A percentile compares a stretch with the other conserved stretches of the same genome.
These are phyloP conservation scores for Hypoxylon sp. DNA, from an alignment of 2,329 filamentous ascomycete species.

Conservation along the genomic window DNA sequence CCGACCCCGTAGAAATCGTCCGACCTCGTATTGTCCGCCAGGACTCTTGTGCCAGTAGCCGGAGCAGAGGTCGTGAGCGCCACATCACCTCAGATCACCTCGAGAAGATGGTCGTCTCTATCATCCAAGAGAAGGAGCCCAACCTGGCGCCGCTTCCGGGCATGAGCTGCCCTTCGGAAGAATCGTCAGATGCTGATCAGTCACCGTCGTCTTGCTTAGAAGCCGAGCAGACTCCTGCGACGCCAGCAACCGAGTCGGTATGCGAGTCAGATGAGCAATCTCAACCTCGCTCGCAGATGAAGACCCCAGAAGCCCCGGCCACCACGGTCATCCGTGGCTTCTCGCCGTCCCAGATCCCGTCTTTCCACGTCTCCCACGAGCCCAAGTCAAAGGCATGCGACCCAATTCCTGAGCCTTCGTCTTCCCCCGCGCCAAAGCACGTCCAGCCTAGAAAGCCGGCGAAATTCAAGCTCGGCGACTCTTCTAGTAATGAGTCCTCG, in stretches of 20 bases:
- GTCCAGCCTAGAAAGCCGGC: slow-evolving; percentile 71
- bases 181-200: slow-evolving; percentile 58
- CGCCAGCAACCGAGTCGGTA: slow-evolving; percentile 41
- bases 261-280: slow-evolving; percentile 36
- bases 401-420: slow-evolving; percentile 68
- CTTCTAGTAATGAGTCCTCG: slow-evolving; percentile 82
- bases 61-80: slow-evolving; percentile 78
- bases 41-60: slow-evolving; percentile 74
- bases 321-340: slow-evolving; percentile 85
- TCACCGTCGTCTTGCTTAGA: slow-evolving; percentile 55
- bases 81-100: slow-evolving; percentile 93
- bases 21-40: slow-evolving; percentile 74
- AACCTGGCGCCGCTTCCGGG: slow-evolving; percentile 63
- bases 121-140: slow-evolving; percentile 85
- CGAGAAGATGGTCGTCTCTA: slow-evolving; percentile 92
- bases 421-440: slow-evolving; percentile 67
- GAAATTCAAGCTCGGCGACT: slow-evolving; percentile 78
- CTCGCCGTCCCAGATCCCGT: slow-evolving; percentile 71
- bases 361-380: slow-evolving; percentile 56
- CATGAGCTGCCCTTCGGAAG: slow-evolving; percentile 48
- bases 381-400: slow-evolving; percentile 59
- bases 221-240: slow-evolving; percentile 61
- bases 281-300: slow-evolving; percentile 49
- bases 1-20: slow-evolving; percentile 64
- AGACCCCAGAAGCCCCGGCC: slow-evolving; percentile 52